Base-by-base conservation (phyloP, 176 grass and related monocot genomes). In the Oryza brachyantha region DNA sequence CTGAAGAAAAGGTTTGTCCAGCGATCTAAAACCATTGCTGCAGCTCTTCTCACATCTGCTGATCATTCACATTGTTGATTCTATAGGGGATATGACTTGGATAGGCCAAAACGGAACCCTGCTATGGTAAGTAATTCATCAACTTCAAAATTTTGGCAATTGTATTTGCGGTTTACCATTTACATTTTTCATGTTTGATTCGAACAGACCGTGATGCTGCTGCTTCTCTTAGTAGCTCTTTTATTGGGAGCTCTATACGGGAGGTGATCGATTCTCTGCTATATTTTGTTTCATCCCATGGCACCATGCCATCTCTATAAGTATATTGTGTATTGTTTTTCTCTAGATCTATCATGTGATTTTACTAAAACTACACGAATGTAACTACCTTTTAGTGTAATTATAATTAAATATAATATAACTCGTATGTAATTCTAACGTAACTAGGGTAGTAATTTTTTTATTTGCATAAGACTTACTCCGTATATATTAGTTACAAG, bases 1-100 rank as follows among this genome's bases (percentile, higher is more conserved):
- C 77, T 89, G 34, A 84, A 71, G 62, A 83, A 35, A 86, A 89
- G 90, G 90, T 93, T 84, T 45, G 60, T 73, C 42, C 22, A 86
- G 64, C 81, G 78, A 81, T 81, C 28, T 36, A 45, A 22, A 77
- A 26, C 13, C 28, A 50, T 38, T 62, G 35, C 37, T 80, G 45
- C 45, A 79, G 35, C 66, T 24, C 61, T 29, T 76, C 46, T 58
- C 71, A 67, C 38, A 35, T 76, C 2, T 6, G 7, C 55, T 75
- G 5, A 61, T 45, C 13, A 45, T 41, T 37, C 35, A 11, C 52
- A 26, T 13, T 45, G 43, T 59, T 34, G 4, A 61, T 66, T 83
- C 69, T 66, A n/a, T n/a, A 88, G 86, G 74, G 59, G 54, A 38
- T 84, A 68, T 65, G 65, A 75, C 68, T 80, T 84, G 24, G 59